Evolutionary conservation across 2,329 filamentous ascomycete species (phyloP).

Genomic region (Cladophialophora psammophila): DNA sequence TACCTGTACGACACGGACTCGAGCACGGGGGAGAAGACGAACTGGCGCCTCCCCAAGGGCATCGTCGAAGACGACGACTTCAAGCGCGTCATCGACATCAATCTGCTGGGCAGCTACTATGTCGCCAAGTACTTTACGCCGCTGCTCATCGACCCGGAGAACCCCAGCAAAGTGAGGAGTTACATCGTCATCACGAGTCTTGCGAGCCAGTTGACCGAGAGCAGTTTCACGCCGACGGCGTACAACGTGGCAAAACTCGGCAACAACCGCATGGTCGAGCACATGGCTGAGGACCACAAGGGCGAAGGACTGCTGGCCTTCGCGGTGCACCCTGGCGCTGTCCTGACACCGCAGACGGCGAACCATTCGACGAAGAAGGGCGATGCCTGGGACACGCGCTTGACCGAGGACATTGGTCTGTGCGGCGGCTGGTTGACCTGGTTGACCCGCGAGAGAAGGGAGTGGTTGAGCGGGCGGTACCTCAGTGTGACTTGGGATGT

Average conservation of each 20-base stretch:
- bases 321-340: constrained; percentile 34
- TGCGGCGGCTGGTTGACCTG: constrained; percentile 42
- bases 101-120: constrained; percentile 32
- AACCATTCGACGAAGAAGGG: constrained; percentile 26
- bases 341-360: constrained; percentile 32
- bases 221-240: constrained; percentile 26
- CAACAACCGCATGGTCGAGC: constrained; percentile 31
- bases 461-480: constrained; percentile 34
- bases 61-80: constrained; percentile 37
- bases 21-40: constrained; percentile 30
- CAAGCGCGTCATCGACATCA: constrained; percentile 30
- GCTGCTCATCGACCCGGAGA: constrained; percentile 19
- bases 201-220: constrained; percentile 22
- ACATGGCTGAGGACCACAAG: constrained; percentile 31
- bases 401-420: constrained; percentile 38
- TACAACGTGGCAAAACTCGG: constrained; percentile 34
- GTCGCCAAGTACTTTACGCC: constrained; percentile 36
- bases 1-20: constrained; percentile 34
- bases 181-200: constrained; percentile 31
- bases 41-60: constrained; percentile 26
- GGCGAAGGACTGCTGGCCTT: constrained; percentile 26
- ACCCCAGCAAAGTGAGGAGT: constrained; percentile 22
- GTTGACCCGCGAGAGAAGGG: constrained; percentile 41
- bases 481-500: constrained; percentile 40
- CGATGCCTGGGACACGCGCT: constrained; percentile 29